These are phyloP conservation scores for Parascedosporium putredinis DNA, from an alignment of 2,329 filamentous ascomycete genomes.

Conservation along the genomic window DNA sequence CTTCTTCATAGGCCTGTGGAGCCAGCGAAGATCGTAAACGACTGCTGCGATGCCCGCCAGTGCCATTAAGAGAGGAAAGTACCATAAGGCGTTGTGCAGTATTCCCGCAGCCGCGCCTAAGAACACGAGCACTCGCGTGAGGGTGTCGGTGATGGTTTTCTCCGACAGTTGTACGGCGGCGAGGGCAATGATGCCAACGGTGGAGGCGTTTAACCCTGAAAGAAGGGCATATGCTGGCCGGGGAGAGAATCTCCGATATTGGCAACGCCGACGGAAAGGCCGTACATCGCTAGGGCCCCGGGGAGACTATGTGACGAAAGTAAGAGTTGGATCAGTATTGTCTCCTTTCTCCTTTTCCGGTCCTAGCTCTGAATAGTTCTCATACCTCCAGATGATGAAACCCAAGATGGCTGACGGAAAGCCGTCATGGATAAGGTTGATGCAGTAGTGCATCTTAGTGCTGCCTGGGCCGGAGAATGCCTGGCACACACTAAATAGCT, in stretches of 20 bases:
- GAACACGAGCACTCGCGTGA: constrained; percentile 55
- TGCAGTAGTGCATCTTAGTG: constrained; percentile 63
- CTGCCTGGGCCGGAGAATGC: constrained; percentile 56
- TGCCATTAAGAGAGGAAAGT: constrained; percentile 56
- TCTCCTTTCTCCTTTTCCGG: background rate
- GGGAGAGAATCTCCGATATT: constrained; percentile 50
- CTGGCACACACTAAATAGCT: constrained; percentile 60
- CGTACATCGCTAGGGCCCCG: constrained; percentile 61
- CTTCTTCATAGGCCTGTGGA: constrained; percentile 23
- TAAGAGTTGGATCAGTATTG: background rate
- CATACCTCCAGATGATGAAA: constrained; percentile 55
- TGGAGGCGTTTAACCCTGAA: constrained; percentile 61
- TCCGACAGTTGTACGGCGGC: constrained; percentile 58
- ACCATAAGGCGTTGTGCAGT: constrained; percentile 65
- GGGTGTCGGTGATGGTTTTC: constrained; percentile 55
- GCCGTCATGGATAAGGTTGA: constrained; percentile 53
- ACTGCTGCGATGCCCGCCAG: constrained; percentile 41
- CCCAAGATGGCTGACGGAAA: constrained; percentile 44
- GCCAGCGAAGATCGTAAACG: constrained; percentile 44
- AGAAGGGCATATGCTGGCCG: constrained; percentile 56
- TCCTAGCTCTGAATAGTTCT: background rate
- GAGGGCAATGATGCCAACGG: constrained; percentile 60
- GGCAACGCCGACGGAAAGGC: constrained; percentile 52
- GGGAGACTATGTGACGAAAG: constrained; percentile 39
- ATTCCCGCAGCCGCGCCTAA: constrained; percentile 53